phyloP scores from a whole-genome alignment of 805 yeast genomes.

The Nakazawaea ernobii region DNA sequence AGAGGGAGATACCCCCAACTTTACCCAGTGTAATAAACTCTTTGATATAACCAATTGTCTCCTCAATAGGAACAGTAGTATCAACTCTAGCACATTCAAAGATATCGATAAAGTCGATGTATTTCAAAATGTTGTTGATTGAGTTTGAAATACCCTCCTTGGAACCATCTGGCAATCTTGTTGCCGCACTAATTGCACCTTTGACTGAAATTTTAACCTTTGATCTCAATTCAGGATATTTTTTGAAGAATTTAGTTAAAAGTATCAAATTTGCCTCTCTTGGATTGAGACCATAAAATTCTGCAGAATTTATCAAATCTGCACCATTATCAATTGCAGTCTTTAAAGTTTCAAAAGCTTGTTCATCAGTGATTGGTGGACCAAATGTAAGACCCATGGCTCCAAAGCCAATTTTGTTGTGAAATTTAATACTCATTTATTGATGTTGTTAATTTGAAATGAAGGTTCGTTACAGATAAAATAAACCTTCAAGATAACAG shows the following conservation, averaged over 20 bases:
- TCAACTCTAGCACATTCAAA: slow-evolving; percentile 76
- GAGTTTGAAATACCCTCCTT: slow-evolving; percentile 40
- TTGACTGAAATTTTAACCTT: slow-evolving; percentile 61
- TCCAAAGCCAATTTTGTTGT: slow-evolving; percentile 53
- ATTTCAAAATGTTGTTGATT: slow-evolving; percentile 37
- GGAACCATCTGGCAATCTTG: slow-evolving; percentile 42
- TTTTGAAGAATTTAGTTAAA: slow-evolving; percentile 50
- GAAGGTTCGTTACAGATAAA: too few species aligned
- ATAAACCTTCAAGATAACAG: too few species aligned
- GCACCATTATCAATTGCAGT: slow-evolving; percentile 44
- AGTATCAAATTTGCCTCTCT: slow-evolving; percentile 48
- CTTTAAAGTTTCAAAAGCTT: slow-evolving; percentile 49
- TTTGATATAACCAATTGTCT: slow-evolving; percentile 49
- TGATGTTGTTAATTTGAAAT: background rate
- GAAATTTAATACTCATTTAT: background rate
- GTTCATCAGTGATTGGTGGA: slow-evolving; percentile 47
- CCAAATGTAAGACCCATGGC: slow-evolving; percentile 79
- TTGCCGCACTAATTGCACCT: slow-evolving; percentile 45
- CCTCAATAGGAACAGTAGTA: slow-evolving; percentile 47
- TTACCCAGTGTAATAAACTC: slow-evolving; percentile 57
- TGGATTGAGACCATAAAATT: slow-evolving; percentile 60
- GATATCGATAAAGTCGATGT: slow-evolving; percentile 39
- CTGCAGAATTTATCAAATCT: slow-evolving; percentile 66
- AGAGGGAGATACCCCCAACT: slow-evolving; percentile 65
- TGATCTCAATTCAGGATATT: slow-evolving; percentile 48